Evolutionary conservation across 2,329 filamentous ascomycete genomes (phyloP).

Genomic region (Cladosporium sp.): DNA sequence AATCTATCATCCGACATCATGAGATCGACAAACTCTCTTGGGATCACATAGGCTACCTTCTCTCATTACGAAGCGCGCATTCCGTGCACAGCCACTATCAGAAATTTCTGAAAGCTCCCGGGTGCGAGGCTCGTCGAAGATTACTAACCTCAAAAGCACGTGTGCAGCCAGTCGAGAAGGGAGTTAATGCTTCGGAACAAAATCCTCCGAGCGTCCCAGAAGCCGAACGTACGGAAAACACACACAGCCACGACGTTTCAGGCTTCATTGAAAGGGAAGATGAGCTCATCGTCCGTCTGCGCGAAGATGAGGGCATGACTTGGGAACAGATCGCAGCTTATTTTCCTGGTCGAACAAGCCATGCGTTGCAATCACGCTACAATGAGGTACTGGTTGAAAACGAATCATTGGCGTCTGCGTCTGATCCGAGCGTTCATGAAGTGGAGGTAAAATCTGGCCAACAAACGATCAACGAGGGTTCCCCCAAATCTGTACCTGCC

Average conservation of each 20-base stretch:
- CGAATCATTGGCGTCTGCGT: neutral
- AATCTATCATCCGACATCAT: slow-evolving; percentile 42
- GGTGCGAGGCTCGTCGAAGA: neutral
- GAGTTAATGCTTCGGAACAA: neutral
- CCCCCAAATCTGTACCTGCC: neutral
- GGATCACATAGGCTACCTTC: slow-evolving; percentile 36
- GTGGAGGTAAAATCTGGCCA: neutral
- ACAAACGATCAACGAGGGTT: neutral
- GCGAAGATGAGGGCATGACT: slow-evolving; percentile 36
- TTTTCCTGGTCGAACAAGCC: slow-evolving; percentile 9
- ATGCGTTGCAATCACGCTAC: neutral
- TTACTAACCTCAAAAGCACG: neutral
- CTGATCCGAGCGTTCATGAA: neutral
- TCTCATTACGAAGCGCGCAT: slow-evolving; percentile 33
- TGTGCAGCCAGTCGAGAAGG: neutral
- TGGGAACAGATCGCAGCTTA: slow-evolving; percentile 15
- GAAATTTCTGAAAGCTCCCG: neutral
- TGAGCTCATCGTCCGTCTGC: slow-evolving; percentile 39
- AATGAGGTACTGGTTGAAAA: neutral
- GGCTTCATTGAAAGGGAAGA: slow-evolving; percentile 25
- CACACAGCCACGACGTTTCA: slow-evolving; percentile 29
- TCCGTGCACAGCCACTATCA: slow-evolving; percentile 28
- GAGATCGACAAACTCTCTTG: slow-evolving; percentile 41
- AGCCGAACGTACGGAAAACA: neutral
- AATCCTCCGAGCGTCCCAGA: neutral